A percentile compares a stretch with the other conserved stretches of the same genome.
phyloP scores from a whole-genome alignment of 495 filamentous ascomycete genomes.

The Neurospora pannonica region DNA sequence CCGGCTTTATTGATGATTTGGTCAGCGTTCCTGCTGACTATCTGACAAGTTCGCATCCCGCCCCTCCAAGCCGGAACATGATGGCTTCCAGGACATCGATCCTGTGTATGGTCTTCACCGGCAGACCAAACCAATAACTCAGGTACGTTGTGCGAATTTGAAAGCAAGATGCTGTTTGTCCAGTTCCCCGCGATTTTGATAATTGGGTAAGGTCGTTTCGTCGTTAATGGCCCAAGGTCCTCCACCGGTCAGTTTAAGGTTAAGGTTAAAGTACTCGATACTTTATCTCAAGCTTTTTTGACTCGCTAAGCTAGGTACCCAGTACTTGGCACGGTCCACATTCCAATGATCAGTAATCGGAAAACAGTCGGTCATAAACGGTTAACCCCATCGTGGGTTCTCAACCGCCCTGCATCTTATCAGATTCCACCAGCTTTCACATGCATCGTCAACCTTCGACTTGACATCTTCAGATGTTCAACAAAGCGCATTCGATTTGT shows the following conservation, averaged over 20 bases:
- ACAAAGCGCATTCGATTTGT: neutral
- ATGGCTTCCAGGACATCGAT: neutral
- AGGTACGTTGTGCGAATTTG: neutral
- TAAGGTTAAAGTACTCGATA: neutral
- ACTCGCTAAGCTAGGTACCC: no score
- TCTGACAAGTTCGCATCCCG: neutral
- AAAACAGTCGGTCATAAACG: neutral
- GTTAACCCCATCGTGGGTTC: neutral
- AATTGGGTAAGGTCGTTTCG: neutral
- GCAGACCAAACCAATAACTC: neutral
- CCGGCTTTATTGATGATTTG: neutral
- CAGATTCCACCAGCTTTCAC: neutral
- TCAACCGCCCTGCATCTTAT: neutral
- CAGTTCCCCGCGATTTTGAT: neutral
- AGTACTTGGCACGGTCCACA: neutral
- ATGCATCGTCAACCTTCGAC: neutral
- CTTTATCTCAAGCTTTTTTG: no score
- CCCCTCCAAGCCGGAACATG: neutral
- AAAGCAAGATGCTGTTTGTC: neutral
- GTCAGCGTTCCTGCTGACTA: neutral
- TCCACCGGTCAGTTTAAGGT: neutral
- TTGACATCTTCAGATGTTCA: neutral
- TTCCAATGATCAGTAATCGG: neutral
- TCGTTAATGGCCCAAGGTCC: neutral
- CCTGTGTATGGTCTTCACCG: neutral